Evolutionary conservation across 768 basidiomycete species (phyloP), one percentile per base, ranked within the genome.

Genomic region (Phlegmacium glaucopus): DNA sequence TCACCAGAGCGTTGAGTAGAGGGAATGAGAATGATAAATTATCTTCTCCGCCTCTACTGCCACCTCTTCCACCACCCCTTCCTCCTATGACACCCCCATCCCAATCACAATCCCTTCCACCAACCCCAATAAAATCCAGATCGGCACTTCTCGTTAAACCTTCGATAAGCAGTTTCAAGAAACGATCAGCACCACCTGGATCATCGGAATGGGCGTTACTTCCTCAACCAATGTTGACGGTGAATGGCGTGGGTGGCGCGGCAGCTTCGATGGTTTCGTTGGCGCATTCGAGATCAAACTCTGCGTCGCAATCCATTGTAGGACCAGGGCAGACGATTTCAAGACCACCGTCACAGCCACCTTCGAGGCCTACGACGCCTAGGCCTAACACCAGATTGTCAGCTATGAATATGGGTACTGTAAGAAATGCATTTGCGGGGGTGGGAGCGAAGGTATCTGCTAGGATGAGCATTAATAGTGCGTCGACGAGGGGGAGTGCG

Each of bases 401-500:
- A 8, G 51, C 61, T 4, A 48, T 46, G 43, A 56, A 54, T 9
- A 61, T 61, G 55, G 57, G 44, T 16, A 55, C 46, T 26, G 58
- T 61, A 36, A 54, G 51, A 42, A 58, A 42, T 36, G 55, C 55
- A 1, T 54, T 61, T 45, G 55, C 61, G 4, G 53, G 58, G 17
- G 51, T 61, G 15, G 50, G 58, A 4, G 56, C 60, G 29, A 55
- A 52, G 35, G 56, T 59, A 56, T 56, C 48, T 37, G 22, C 44
- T 36, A 48, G 53, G 8, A 53, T 56, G 50, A 53, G 53, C 39
- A 45, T 36, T 26, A 27, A 18, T 22, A 42, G 45, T 25, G 18
- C 32, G 45, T 13, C 45, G 44, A 39, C 15, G 47, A 40, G 17
- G 30, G 45, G 6, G 28, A 37, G 12, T 47, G 42, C 9, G 41